Conservation (phyloP, 2,329 filamentous ascomycete genomes). For the Aspergillus puulaauensis region DNA sequence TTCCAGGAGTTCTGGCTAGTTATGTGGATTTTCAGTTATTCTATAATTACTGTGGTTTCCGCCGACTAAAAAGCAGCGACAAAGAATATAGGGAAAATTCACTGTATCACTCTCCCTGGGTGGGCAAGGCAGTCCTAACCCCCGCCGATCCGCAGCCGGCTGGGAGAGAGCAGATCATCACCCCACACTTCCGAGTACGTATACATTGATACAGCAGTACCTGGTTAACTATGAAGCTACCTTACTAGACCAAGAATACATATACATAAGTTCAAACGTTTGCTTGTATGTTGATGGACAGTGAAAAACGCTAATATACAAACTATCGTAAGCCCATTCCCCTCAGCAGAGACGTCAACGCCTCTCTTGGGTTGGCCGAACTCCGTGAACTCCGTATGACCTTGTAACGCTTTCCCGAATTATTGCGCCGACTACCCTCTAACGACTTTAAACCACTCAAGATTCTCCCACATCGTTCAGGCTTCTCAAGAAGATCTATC, state of each 20-base stretch:
- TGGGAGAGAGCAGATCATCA: not conserved
- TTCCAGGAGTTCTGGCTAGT: not conserved
- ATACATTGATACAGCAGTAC: too few relatives aligned
- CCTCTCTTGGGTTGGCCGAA: constrained; percentile 29
- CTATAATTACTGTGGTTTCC: not conserved
- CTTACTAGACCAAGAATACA: too few relatives aligned
- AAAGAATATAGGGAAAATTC: too few relatives aligned
- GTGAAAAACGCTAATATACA: constrained; percentile 8
- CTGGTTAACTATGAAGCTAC: too few relatives aligned
- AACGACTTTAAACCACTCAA: constrained; percentile 28
- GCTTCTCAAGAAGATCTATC: constrained; percentile 44
- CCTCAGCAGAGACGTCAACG: constrained; percentile 31
- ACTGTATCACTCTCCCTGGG: too few relatives aligned
- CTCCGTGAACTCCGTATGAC: constrained; percentile 43
- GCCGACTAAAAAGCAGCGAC: too few relatives aligned
- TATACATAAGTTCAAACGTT: not conserved
- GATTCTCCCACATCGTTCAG: constrained; percentile 31
- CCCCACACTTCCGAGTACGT: too few relatives aligned
- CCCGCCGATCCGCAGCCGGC: not conserved
- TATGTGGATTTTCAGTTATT: not conserved
- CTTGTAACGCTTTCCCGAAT: constrained; percentile 34
- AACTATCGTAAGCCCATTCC: constrained; percentile 23
- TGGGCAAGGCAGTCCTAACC: too few relatives aligned
- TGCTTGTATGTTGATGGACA: not conserved
- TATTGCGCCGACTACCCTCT: constrained; percentile 33